Base-by-base conservation (phyloP, 371 early-diverging fungal species). In the Choanephora cucurbitarum region DNA sequence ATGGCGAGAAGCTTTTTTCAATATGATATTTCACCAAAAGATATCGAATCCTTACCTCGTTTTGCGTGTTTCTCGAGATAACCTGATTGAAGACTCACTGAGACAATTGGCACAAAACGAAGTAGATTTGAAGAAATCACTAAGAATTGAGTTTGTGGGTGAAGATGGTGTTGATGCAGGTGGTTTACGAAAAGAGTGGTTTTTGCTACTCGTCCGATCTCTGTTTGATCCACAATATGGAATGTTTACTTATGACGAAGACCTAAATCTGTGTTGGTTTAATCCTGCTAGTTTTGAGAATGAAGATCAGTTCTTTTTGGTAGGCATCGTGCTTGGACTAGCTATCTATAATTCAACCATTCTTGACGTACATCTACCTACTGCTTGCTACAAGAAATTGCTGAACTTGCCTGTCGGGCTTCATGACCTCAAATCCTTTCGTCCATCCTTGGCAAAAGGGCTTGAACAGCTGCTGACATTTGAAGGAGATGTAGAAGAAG, bases 101-200 rank as follows among this genome's bases (percentile, higher is more conserved):
- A 70, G 71, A 13, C 87, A 86, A 69, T 62, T 92, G 11, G 79
- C 85, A 3, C 76, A 79, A 44, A 80, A 83, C 34, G 80, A 88
- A 55, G 69, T 78, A 52, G 96, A 96, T 51, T 70, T 96, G 46
- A 93, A 95, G 62, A 90, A 93, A 63, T 88, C 87, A 10, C 71
- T 97, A 19, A 85, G 88, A 15, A 89, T 95, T 45, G 84, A 89
- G 58, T 95, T 96, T 77, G 75, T 90, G 22, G 95, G 90, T 8
- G 97, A 97, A 69, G 89, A 88, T 46, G 85, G 90, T 69, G 94
- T 88, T 3, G 98, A 98, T 75, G 95, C 91, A n/a, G 99, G 99
- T 45, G 99, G 99, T 0, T 70, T 99, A 17, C 85, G 93, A 40
- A 96, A 97, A 58, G 99, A 99, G 60, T 97, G 95, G 94, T 94